Conservation (phyloP, 345 rosid species). For the Lenwebbia sp. region DNA sequence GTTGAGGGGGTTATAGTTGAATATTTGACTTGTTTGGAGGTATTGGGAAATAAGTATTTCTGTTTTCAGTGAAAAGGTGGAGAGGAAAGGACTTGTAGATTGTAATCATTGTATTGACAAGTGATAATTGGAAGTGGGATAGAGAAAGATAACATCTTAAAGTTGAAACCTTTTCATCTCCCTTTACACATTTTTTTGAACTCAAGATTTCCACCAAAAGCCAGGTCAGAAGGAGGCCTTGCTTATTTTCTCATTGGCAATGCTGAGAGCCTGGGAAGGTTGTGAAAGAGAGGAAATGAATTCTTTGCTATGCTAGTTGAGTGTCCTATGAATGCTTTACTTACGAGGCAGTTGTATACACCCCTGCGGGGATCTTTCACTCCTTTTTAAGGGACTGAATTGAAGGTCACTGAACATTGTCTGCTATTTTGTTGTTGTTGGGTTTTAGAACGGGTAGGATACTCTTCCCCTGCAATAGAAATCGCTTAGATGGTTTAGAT, state of each 20-base stretch:
- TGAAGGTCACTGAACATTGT: not conserved
- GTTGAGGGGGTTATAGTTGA: not conserved
- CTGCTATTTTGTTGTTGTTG: not conserved
- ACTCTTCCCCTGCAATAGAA: not conserved
- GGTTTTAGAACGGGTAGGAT: not conserved
- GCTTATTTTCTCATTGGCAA: not conserved
- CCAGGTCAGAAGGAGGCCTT: not conserved
- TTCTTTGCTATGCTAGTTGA: not conserved
- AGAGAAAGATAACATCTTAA: not conserved
- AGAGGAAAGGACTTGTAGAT: not conserved
- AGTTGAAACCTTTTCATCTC: not conserved
- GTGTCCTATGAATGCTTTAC: not conserved
- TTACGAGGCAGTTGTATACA: not conserved
- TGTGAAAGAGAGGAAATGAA: not conserved
- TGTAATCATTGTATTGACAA: not conserved
- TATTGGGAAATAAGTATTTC: not conserved
- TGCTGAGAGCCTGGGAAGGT: not conserved
- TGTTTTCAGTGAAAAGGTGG: not conserved
- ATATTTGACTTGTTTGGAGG: not conserved
- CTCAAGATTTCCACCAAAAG: not conserved
- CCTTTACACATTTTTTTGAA: not conserved
- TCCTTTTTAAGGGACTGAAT: not conserved
- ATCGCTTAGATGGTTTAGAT: not conserved
- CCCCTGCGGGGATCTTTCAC: not conserved
- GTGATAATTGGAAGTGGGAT: not conserved